These are phyloP conservation scores for Sextonia rubra DNA, from an alignment of 164 flowering plant genomes.

Conservation along the genomic window DNA sequence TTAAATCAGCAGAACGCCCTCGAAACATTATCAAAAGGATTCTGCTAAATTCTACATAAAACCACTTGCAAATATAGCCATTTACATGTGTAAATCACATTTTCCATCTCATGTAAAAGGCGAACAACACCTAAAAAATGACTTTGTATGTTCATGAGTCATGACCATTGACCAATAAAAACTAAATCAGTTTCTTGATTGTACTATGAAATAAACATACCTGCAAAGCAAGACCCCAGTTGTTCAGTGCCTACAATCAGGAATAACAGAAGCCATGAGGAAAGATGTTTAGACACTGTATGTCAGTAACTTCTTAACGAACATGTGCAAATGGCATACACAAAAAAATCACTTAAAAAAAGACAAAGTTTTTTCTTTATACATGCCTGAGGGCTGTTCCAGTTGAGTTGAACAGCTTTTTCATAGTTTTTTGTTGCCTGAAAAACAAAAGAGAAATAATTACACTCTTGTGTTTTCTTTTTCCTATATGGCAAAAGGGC, in stretches of 20 bases:
- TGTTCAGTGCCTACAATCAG: slow-evolving; percentile 82
- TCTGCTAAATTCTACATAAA: neutral
- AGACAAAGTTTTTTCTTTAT: neutral
- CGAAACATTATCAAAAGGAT: neutral
- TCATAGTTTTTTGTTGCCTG: slow-evolving; percentile 91
- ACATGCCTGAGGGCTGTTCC: slow-evolving; percentile 98
- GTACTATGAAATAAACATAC: slow-evolving; percentile 30
- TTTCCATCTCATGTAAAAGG: no score
- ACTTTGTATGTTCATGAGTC: no score
- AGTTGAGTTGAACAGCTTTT: slow-evolving; percentile 87
- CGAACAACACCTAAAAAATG: no score
- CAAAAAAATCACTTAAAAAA: neutral
- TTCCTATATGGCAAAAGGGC: no score
- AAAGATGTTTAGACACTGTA: no score
- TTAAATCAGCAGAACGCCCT: neutral
- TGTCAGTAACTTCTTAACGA: no score
- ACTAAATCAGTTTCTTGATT: no score
- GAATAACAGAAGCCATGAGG: neutral
- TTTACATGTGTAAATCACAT: no score
- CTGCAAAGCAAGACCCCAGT: slow-evolving; percentile 99
- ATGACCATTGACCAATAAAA: no score
- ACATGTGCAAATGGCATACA: neutral
- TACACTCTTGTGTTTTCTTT: no score
- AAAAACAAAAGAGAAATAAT: slow-evolving; percentile 9
- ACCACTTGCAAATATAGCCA: no score